Evolutionary conservation across 257 asterid genomes (phyloP).

Genomic region (Solanum ahanhuiri): DNA sequence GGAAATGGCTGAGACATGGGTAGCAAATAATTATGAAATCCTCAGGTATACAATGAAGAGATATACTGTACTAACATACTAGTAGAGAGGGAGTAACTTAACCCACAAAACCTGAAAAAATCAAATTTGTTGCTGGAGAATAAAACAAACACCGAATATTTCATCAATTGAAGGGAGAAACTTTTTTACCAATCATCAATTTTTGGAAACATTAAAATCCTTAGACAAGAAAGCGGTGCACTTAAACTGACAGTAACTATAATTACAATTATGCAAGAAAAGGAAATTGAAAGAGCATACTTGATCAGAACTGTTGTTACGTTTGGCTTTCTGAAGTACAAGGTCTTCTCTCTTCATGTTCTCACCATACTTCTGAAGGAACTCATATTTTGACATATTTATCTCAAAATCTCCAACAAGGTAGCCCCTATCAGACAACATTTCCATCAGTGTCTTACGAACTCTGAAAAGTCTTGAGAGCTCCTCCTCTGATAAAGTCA

Average conservation of each 20-base stretch:
- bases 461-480: constrained; percentile 10
- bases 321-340: constrained; percentile 35
- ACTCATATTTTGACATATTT: constrained; percentile 12
- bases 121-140: background rate
- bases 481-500: constrained; percentile 1
- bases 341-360: constrained; percentile 85
- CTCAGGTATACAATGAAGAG: background rate
- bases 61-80: background rate
- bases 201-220: background rate
- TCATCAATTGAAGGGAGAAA: background rate
- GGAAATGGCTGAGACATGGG: background rate
- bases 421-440: constrained; percentile 26
- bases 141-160: background rate
- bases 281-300: constrained; percentile 12
- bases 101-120: background rate
- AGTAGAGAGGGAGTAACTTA: background rate
- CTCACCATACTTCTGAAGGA: constrained; percentile 44
- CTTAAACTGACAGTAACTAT: background rate
- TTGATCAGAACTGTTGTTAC: constrained; percentile 46
- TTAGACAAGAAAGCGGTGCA: background rate
- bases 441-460: constrained; percentile 22
- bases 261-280: background rate
- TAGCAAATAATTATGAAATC: background rate
- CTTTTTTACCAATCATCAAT: background rate
- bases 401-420: constrained; percentile 24